These are phyloP conservation scores for Trametes cinnabarina DNA, from an alignment of 768 basidiomycete species.

Conservation along the genomic window DNA sequence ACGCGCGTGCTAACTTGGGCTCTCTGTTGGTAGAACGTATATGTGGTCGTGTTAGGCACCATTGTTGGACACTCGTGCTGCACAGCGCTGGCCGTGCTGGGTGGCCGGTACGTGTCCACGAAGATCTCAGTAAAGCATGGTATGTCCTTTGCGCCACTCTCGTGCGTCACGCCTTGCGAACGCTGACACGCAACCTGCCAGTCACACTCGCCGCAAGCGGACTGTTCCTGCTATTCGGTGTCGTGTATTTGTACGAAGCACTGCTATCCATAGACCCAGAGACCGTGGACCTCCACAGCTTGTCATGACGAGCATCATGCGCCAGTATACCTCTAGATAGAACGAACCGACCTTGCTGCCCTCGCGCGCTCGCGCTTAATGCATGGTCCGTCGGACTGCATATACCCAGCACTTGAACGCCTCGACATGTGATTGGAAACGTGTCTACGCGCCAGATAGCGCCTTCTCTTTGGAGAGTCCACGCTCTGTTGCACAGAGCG, in stretches of 20 bases:
- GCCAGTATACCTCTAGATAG: conserved; percentile 7
- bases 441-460: no score
- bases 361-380: not conserved
- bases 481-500: no score
- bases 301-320: conserved; percentile 10
- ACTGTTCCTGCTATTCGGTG: conserved; percentile 81
- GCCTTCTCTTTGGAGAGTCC: no score
- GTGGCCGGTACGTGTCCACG: conserved; percentile 87
- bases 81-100: conserved; percentile 88
- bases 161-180: not conserved
- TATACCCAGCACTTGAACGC: no score
- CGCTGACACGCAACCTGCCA: conserved; percentile 32
- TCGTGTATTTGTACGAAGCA: conserved; percentile 70
- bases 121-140: conserved; percentile 96
- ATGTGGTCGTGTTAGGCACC: conserved; percentile 87
- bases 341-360: not conserved
- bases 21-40: conserved; percentile 68
- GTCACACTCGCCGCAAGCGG: conserved; percentile 81
- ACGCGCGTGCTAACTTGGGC: conserved; percentile 1
- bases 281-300: conserved; percentile 19
- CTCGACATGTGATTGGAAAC: no score
- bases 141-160: conserved; percentile 35
- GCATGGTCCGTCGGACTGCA: not conserved
- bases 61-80: conserved; percentile 85
- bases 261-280: conserved; percentile 29